phyloP scores from a whole-genome alignment of 2,329 filamentous ascomycete genomes.

The Pseudogymnoascus sp. region DNA sequence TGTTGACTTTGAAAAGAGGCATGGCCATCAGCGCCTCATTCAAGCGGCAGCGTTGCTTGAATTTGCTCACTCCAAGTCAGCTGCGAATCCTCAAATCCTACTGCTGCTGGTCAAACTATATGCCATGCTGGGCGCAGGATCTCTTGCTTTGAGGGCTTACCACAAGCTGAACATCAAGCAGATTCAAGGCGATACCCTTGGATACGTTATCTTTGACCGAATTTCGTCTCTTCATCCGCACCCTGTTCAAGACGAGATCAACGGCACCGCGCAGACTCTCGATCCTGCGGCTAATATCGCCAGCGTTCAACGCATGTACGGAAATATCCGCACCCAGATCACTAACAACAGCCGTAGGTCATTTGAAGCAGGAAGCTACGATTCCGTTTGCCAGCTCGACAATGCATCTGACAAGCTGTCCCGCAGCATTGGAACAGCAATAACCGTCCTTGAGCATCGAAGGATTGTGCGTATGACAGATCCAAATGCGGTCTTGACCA shows the following conservation, averaged over 20 bases:
- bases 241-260: constrained; percentile 13
- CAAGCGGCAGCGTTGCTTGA: constrained; percentile 28
- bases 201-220: constrained; percentile 31
- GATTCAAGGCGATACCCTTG: constrained; percentile 34
- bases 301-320: constrained; percentile 25
- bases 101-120: constrained; percentile 32
- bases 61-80: constrained; percentile 27
- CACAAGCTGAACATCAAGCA: constrained; percentile 32
- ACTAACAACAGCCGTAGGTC: constrained; percentile 25
- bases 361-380: constrained; percentile 28
- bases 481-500: constrained; percentile 13
- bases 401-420: constrained; percentile 24
- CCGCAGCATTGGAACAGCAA: constrained; percentile 20
- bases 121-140: constrained; percentile 30
- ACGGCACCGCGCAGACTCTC: constrained; percentile 14
- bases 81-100: constrained; percentile 33
- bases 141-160: constrained; percentile 31
- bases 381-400: constrained; percentile 27
- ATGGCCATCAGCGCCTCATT: constrained; percentile 20
- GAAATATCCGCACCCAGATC: constrained; percentile 20
- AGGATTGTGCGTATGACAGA: constrained; percentile 24
- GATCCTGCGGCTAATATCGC: constrained; percentile 22
- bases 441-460: constrained; percentile 24
- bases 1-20: constrained; percentile 11
- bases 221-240: constrained; percentile 33